phyloP scores from a whole-genome alignment of 768 basidiomycete genomes.

The Dendrothele bispora region DNA sequence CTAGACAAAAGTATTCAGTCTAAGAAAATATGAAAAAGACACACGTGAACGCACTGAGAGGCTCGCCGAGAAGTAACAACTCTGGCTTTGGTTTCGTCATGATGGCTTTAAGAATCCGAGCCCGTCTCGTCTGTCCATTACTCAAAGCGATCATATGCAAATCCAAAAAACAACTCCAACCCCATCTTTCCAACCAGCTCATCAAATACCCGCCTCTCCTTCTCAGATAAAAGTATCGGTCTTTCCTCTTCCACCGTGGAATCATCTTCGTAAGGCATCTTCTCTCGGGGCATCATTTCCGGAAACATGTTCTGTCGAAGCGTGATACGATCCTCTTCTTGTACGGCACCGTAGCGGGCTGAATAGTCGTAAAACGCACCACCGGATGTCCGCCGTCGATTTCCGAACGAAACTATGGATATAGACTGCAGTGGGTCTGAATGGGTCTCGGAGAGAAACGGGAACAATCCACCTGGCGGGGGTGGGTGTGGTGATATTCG shows the following conservation, averaged over 20 bases:
- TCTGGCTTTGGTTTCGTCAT: conserved; percentile 70
- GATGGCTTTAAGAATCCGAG: conserved; percentile 78
- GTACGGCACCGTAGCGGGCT: conserved; percentile 85
- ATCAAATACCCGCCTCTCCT: conserved; percentile 43
- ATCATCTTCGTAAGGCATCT: conserved; percentile 18
- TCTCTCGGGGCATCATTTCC: conserved; percentile 38
- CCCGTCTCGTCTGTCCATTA: conserved; percentile 90
- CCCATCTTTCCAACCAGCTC: conserved; percentile 55
- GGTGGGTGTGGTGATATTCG: conserved; percentile 64
- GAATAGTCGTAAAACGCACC: conserved; percentile 92
- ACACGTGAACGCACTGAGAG: conserved; percentile 74
- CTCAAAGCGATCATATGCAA: conserved; percentile 82
- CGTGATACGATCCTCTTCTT: conserved; percentile 81
- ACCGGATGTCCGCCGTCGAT: conserved; percentile 54
- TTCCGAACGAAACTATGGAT: conserved; percentile 66
- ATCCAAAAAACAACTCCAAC: conserved; percentile 66
- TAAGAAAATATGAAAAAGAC: neutral
- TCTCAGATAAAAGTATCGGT: conserved; percentile 8
- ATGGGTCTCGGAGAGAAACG: conserved; percentile 48
- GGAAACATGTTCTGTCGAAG: conserved; percentile 71
- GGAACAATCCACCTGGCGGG: conserved; percentile 74
- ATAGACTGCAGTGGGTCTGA: conserved; percentile 51
- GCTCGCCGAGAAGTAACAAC: conserved; percentile 92
- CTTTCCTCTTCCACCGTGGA: conserved; percentile 15
- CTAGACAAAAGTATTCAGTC: conserved; percentile 34